Evolutionary conservation across 306 rosid genomes (phyloP).

Genomic region (Sechiopsis laciniata): DNA sequence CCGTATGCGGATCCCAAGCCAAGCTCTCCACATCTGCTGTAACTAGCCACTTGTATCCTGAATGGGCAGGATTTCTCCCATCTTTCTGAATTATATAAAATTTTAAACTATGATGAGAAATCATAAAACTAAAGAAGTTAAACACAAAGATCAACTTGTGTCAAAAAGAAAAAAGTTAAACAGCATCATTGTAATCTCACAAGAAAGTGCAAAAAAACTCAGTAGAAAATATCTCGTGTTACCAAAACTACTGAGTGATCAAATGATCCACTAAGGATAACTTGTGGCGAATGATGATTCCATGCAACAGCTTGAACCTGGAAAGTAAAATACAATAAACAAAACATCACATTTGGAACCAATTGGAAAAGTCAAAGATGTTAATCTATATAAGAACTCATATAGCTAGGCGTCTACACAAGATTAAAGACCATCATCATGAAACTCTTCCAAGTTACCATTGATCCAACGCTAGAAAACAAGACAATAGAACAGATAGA

Average conservation of each 20-base stretch:
- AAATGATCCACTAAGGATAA: constrained; percentile 89
- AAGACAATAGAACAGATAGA: not conserved
- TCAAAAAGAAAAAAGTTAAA: not conserved
- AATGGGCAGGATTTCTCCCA: constrained; percentile 67
- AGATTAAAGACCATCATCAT: not conserved
- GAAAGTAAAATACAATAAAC: constrained; percentile 25
- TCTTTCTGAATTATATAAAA: constrained; percentile 60
- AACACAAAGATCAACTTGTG: not conserved
- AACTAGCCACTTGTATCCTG: constrained; percentile 80
- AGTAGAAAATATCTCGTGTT: constrained; percentile 26
- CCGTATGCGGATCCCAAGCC: constrained; percentile 91
- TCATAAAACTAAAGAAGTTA: not conserved
- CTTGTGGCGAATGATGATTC: constrained; percentile 65
- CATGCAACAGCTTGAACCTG: constrained; percentile 97
- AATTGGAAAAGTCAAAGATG: not conserved
- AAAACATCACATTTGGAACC: constrained; percentile 4
- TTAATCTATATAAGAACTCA: not conserved
- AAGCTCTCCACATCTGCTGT: constrained; percentile 80
- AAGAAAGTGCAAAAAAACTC: not conserved
- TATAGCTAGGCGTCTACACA: not conserved
- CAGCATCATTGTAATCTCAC: not conserved
- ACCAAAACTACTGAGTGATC: constrained; percentile 81
- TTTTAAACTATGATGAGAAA: constrained; percentile 10
- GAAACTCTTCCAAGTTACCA: not conserved
- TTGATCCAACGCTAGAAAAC: not conserved